Base-by-base conservation (phyloP, 768 basidiomycete genomes). In the Coprinellus micaceus region DNA sequence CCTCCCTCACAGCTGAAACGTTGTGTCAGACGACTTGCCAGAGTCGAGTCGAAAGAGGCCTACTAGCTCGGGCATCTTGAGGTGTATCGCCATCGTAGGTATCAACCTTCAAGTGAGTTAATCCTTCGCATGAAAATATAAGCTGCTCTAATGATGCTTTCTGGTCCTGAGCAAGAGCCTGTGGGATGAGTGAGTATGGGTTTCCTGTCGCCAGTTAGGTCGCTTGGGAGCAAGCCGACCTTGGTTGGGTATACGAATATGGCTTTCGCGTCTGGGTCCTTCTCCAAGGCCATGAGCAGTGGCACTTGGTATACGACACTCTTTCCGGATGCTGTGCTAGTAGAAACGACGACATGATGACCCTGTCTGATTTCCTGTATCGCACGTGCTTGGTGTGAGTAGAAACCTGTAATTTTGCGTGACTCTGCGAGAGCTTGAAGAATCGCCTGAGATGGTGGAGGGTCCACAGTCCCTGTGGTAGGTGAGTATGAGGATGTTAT, bases 21-120 rank as follows among this genome's bases (percentile, higher is more conserved):
- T 10, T 1, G 30, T 15, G n/a, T 24, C 25, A 15, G 19, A 43
- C 53, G 5, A 59, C 48, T 19, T 19, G 15, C n/a, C n/a, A 19
- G 46, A 25, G 4, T 15, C 4, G 17, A 45, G 29, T 7, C 30
- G 26, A 40, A 59, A 30, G 29, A 12, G 22, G 61, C 71, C 47
- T 56, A 88, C 90, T 77, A 60, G 77, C 69, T 51, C 93, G 79
- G 25, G 69, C 66, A 30, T 91, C 88, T 66, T 82, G 79, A 0
- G 88, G 84, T 0, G 94, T 95, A 64, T 96, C 93, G 0, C 93
- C 93, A 60, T 96, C 93, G 64, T 92, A 96, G 0, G 88, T 94
- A 2, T 83, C 83, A 12, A 91, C 77, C 81, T 83, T 52, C 15
- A 88, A 66, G 49, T 85, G 75, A 54, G 81, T 81, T n/a, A 94